A percentile compares a stretch with the other conserved stretches of the same genome.
phyloP scores from a whole-genome alignment of 371 early-diverging fungal species.

The Saksenaea vasiformis region DNA sequence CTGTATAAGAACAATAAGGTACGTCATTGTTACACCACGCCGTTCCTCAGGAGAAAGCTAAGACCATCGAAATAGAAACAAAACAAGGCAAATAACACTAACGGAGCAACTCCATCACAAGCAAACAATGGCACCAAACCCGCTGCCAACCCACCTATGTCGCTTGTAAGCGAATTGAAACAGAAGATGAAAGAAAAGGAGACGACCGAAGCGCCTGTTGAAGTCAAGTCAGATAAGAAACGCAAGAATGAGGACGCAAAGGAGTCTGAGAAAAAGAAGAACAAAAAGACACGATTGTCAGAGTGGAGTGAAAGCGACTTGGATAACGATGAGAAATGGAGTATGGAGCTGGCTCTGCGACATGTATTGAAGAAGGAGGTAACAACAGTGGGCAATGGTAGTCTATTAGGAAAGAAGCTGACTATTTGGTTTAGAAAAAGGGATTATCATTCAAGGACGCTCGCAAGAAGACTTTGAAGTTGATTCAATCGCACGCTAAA shows the following conservation, averaged over 20 bases:
- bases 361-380: conserved; percentile 30
- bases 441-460: conserved; percentile 31
- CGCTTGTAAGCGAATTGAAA: conserved; percentile 66
- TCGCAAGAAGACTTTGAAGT: conserved; percentile 37
- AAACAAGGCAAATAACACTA: conserved; percentile 31
- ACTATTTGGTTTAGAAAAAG: conserved; percentile 15
- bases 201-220: conserved; percentile 5
- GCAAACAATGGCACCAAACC: background rate
- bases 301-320: conserved; percentile 34
- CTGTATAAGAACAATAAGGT: conserved; percentile 61
- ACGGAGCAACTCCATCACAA: conserved; percentile 13
- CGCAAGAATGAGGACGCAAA: conserved; percentile 32
- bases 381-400: background rate
- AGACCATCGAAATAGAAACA: conserved; percentile 24
- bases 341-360: conserved; percentile 31
- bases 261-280: conserved; percentile 12
- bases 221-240: conserved; percentile 9
- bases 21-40: background rate
- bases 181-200: conserved; percentile 31
- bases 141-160: conserved; percentile 34
- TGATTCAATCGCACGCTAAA: conserved; percentile 35
- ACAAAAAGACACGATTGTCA: conserved; percentile 16
- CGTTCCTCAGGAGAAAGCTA: conserved; percentile 22
- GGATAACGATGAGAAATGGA: conserved; percentile 23
- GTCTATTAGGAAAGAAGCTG: background rate